phyloP scores from a whole-genome alignment of 805 yeast genomes.

The Peterozyma toletana region DNA sequence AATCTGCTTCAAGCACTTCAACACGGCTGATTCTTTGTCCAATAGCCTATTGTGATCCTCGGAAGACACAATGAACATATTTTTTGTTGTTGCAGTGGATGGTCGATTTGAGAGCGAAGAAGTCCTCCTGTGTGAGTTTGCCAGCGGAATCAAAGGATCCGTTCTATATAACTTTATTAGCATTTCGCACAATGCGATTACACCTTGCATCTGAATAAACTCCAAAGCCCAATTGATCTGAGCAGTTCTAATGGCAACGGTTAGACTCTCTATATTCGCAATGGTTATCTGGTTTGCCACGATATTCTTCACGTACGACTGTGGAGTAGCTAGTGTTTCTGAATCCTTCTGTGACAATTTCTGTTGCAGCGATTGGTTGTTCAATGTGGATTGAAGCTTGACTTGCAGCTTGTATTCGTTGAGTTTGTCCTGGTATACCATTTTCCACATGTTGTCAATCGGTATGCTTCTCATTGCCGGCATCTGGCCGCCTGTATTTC shows the following conservation, averaged over 20 bases:
- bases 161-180: slow-evolving; percentile 32
- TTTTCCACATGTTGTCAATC: background rate
- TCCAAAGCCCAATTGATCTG: slow-evolving; percentile 68
- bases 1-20: slow-evolving; percentile 76
- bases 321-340: slow-evolving; percentile 42
- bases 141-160: slow-evolving; percentile 15
- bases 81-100: background rate
- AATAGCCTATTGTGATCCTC: slow-evolving; percentile 23
- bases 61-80: slow-evolving; percentile 19
- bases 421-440: background rate
- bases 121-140: background rate
- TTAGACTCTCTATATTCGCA: slow-evolving; percentile 70
- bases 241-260: slow-evolving; percentile 91
- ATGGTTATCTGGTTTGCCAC: slow-evolving; percentile 62
- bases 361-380: too few relatives aligned
- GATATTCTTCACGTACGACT: slow-evolving; percentile 66
- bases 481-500: background rate
- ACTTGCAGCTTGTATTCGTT: background rate
- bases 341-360: too few relatives aligned
- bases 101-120: background rate
- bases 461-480: background rate
- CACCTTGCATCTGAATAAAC: slow-evolving; percentile 84
- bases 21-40: slow-evolving; percentile 71
- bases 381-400: too few relatives aligned
- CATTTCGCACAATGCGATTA: slow-evolving; percentile 74